Evolutionary conservation across 2,329 filamentous ascomycete species (phyloP), one percentile per base, ranked within the genome.

Genomic region (Arthrinium phaeospermum): DNA sequence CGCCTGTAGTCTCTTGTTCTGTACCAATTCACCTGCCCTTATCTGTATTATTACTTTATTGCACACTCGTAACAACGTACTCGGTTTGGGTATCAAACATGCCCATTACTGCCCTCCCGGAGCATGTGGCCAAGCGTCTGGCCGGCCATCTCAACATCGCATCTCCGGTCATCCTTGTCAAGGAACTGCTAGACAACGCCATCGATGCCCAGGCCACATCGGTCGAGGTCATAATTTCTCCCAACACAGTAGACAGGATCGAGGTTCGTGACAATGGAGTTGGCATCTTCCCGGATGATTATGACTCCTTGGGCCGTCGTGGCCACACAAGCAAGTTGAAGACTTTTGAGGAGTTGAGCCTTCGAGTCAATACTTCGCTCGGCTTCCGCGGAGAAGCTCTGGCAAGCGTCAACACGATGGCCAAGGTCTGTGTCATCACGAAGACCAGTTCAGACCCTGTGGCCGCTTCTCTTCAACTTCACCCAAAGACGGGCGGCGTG

Each of bases 301-400:
- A 91, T 49, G 81, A 87, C 22, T 79, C 86, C 6, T 84, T 94
- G 2, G 92, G 91, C n/a, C 87, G 87, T 70, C 86, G 86, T n/a
- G 89, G 91, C 44, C 89, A 92, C 77, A 95, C 93, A 1, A 95
- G 92, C 85, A 96, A 95, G 82, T 86, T 95, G 61, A 84, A 83
- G 68, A 84, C 83, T n/a, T 89, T 92, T 72, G 85, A 89, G 0
- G 91, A 95, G 69, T 82, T 95, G 49, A 84, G 82, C 69, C 79
- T 78, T 1, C 82, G 91, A 27, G 90, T 88, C 10, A 87, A 88
- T 1, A 84, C 83, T 61, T 91, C 87, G 45, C 86, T 95, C n/a
- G 93, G 93, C 1, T 96, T 95, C 78, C 89, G 93, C 47, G 93
- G 93, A 27, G 90, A 94, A 78, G 93, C 93, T 22, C 83, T 96